Evolutionary conservation across 78 protist species (phyloP).

Genomic region (Protostelium mycophagum): DNA sequence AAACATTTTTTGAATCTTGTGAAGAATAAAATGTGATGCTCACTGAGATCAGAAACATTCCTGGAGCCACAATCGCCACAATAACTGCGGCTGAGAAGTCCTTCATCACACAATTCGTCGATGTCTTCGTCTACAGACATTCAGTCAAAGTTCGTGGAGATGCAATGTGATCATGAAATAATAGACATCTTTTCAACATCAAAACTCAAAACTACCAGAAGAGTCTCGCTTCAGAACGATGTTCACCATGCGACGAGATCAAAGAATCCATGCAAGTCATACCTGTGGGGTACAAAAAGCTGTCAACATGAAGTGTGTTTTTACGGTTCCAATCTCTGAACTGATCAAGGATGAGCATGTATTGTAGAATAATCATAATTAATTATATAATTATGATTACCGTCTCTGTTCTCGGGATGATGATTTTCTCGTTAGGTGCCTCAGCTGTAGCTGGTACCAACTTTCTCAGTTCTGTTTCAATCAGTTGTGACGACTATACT

Average conservation of each 20-base stretch:
- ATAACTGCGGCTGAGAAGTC: constrained; percentile 22
- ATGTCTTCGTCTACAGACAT: constrained; percentile 24
- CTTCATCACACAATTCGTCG: constrained; percentile 31
- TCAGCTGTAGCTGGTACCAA: not conserved
- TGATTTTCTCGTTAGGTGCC: constrained; percentile 24
- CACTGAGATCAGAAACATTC: constrained; percentile 23
- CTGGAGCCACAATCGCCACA: constrained; percentile 47
- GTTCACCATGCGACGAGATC: too few species aligned
- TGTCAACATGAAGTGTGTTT: constrained; percentile 41
- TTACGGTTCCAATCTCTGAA: constrained; percentile 42
- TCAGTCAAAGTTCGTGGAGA: too few species aligned
- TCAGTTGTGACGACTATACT: not conserved
- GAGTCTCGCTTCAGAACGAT: too few species aligned
- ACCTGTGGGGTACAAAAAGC: constrained; percentile 21
- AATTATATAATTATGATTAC: not conserved
- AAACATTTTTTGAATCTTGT: too few species aligned
- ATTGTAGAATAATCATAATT: not conserved
- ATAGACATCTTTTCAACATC: too few species aligned
- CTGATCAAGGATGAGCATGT: not conserved
- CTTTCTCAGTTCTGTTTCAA: not conserved
- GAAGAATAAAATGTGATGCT: constrained; percentile 8
- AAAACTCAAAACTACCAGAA: too few species aligned
- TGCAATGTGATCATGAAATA: too few species aligned
- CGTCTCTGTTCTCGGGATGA: constrained; percentile 36
- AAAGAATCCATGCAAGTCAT: too few species aligned